A percentile compares a stretch with the other conserved stretches of the same genome.
Evolutionary conservation across 108 stramenopile species (phyloP).

Genomic region (Skeletonema marinoi): DNA sequence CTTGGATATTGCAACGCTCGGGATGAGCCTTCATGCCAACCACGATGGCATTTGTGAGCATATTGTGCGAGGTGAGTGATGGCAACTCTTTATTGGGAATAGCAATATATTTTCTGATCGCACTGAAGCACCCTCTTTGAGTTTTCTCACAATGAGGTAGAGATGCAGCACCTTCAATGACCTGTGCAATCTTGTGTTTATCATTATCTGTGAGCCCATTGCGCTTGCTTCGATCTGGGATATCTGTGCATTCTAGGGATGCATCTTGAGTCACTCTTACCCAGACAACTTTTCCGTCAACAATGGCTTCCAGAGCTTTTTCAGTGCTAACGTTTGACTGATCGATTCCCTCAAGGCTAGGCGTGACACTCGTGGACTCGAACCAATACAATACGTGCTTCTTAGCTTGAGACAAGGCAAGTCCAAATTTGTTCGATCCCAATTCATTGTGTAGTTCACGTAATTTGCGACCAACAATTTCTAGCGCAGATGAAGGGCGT

Average conservation of each 20-base stretch:
- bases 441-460: neutral
- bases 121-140: slow-evolving; percentile 9
- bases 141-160: neutral
- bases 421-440: neutral
- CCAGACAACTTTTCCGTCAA: neutral
- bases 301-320: neutral
- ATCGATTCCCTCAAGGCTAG: neutral
- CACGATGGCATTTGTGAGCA: slow-evolving; percentile 11
- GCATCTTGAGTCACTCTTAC: neutral
- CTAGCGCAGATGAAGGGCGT: neutral
- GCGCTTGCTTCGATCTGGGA: neutral
- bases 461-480: neutral
- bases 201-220: neutral
- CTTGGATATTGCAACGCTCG: slow-evolving; percentile 8
- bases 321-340: neutral
- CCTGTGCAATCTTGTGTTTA: neutral
- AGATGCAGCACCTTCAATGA: neutral
- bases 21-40: slow-evolving; percentile 21
- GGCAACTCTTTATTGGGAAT: slow-evolving; percentile 1
- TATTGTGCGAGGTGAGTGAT: neutral
- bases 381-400: neutral
- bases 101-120: slow-evolving; percentile 15
- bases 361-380: neutral
- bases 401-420: neutral
- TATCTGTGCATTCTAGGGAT: neutral